Evolutionary conservation across 2,329 filamentous ascomycete genomes (phyloP), one percentile per base, ranked within the genome.

Genomic region (Phoma sp.): DNA sequence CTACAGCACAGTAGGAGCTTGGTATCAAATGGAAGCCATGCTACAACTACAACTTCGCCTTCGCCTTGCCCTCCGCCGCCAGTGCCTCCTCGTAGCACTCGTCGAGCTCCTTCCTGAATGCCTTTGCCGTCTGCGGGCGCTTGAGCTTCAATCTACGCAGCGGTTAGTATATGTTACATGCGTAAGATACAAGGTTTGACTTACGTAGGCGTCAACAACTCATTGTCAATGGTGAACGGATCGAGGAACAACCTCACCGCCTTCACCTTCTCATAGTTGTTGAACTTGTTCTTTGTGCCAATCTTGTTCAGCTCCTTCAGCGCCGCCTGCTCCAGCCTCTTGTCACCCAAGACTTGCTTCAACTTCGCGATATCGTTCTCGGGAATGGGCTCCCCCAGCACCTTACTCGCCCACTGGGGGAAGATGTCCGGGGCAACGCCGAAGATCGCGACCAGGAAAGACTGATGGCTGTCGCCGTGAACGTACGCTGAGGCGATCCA

Each of bases 151-250:
- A 75, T 50, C 87, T 89, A 57, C 7, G 10, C 3, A 11, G n/a
- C 8, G 4, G 23, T 51, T 36, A 51, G 48, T n/a, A 13, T 10
- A 7, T 30, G 10, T 29, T 7, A 27, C 5, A 13, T 18, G 18
- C 2, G 18, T 18, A 18, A 18, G 18, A 18, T 18, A 18, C 18
- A 18, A 18, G 18, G 27, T 7, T 29, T 9, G 1, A 85, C 89
- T 86, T 84, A 93, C 90, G 91, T 96, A 22, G 91, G 90, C 18
- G 90, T 95, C 71, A 93, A 78, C 44, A 97, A 81, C 76, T 96
- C 90, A 71, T 99, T 99, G 45, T 96, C 93, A 61, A 98, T 87
- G 1, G 87, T 90, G 68, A 99, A 98, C 1, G 95, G 95, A 55
- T 99, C 95, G 11, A 97, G 66, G 66, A 89, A 87, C 63, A 99